These are phyloP conservation scores for Mortierella hygrophila DNA, from an alignment of 192 early-diverging fungal genomes.

Conservation along the genomic window DNA sequence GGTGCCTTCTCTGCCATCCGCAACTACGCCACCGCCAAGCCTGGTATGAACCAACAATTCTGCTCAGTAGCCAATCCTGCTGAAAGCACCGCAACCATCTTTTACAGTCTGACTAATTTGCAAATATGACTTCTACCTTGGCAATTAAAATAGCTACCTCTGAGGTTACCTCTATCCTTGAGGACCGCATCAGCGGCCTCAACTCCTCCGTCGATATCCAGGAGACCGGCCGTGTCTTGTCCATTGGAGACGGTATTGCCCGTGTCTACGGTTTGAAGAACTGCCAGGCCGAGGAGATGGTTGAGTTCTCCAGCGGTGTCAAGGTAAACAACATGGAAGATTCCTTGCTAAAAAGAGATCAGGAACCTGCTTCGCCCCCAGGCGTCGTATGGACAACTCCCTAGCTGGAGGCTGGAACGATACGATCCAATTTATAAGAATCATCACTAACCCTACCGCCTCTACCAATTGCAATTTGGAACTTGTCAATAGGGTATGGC, in stretches of 20 bases:
- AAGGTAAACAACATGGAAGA: slow-evolving; percentile 95
- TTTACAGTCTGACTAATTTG: neutral
- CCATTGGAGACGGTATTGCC: slow-evolving; percentile 99
- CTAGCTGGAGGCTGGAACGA: slow-evolving; percentile 81
- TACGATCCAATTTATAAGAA: neutral
- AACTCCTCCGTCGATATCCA: slow-evolving; percentile 89
- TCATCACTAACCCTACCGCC: neutral
- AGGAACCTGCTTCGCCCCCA: too few species aligned
- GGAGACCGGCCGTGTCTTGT: slow-evolving; percentile 99
- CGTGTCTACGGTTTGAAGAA: slow-evolving; percentile 99
- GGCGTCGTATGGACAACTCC: slow-evolving; percentile 29
- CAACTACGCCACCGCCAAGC: slow-evolving; percentile 69
- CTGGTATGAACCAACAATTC: slow-evolving; percentile 29
- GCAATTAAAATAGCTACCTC: slow-evolving; percentile 72
- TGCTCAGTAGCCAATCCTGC: neutral
- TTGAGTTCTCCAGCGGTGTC: slow-evolving; percentile 99
- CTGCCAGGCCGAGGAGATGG: slow-evolving; percentile 99
- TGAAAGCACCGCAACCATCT: neutral
- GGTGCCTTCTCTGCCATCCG: slow-evolving; percentile 68
- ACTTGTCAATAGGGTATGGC: slow-evolving; percentile 85
- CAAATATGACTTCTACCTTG: neutral
- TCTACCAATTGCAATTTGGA: neutral
- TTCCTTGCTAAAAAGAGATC: slow-evolving; percentile 84
- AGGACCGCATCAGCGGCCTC: slow-evolving; percentile 95
- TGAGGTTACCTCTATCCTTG: slow-evolving; percentile 98